Conservation (phyloP, 495 filamentous ascomycete species). For the Penicillium macrosclerotiorum region DNA sequence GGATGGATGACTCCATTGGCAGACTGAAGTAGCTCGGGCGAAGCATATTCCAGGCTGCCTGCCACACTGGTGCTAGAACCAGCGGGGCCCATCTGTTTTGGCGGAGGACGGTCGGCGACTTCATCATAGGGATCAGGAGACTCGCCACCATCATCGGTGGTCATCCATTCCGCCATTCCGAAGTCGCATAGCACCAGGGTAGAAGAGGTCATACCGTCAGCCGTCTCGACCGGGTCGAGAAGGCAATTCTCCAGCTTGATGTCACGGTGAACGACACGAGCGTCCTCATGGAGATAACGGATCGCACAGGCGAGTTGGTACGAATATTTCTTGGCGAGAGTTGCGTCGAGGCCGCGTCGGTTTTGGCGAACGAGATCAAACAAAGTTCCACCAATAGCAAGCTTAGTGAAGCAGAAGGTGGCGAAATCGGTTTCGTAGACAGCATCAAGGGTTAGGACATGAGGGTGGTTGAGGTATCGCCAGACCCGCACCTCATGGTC, state of each 20-base stretch:
- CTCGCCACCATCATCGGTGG: constrained; percentile 49
- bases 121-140: constrained; percentile 50
- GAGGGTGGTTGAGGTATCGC: constrained; percentile 64
- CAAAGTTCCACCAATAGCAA: constrained; percentile 67
- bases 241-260: constrained; percentile 80
- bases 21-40: constrained; percentile 57
- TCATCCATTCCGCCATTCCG: constrained; percentile 71
- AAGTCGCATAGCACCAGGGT: constrained; percentile 71
- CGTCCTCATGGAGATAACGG: constrained; percentile 72
- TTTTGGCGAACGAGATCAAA: constrained; percentile 64
- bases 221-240: constrained; percentile 52
- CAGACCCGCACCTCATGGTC: constrained; percentile 73
- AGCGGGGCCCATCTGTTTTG: constrained; percentile 52
- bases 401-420: constrained; percentile 71
- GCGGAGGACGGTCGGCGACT: constrained; percentile 45
- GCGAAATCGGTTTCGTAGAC: constrained; percentile 71
- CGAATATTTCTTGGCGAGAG: constrained; percentile 59
- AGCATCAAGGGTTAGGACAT: constrained; percentile 63
- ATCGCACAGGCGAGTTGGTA: constrained; percentile 69
- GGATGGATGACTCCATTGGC: constrained; percentile 47
- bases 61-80: constrained; percentile 56
- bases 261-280: constrained; percentile 68
- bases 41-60: constrained; percentile 67
- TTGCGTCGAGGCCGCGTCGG: constrained; percentile 51
- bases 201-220: constrained; percentile 48